Conservation (phyloP, 176 grass and related monocot genomes). For the Rhynchospora pubera region DNA sequence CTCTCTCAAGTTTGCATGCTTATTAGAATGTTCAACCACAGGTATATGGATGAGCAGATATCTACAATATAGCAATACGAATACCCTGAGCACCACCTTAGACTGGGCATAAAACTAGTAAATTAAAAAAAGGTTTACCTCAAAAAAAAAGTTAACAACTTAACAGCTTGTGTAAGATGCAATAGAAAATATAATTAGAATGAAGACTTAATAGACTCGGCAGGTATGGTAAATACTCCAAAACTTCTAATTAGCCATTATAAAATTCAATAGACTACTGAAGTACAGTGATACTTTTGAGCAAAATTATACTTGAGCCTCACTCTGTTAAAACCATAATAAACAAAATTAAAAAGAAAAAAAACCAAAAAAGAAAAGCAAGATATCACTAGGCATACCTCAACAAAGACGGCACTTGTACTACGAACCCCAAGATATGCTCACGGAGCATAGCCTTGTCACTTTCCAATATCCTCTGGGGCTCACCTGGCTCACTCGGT, state of each 20-base stretch:
- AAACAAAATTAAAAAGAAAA: conserved; percentile 6
- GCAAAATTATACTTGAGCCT: not conserved
- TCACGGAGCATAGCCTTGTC: conserved; percentile 77
- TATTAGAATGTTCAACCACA: conserved; percentile 14
- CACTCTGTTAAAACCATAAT: not conserved
- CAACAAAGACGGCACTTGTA: conserved; percentile 76
- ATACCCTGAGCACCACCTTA: conserved; percentile 6
- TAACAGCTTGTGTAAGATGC: not conserved
- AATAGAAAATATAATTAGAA: not conserved
- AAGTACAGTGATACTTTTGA: not conserved
- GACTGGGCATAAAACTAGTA: conserved; percentile 1
- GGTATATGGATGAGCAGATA: not conserved
- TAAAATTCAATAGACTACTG: not conserved
- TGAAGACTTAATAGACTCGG: not conserved
- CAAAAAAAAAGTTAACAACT: not conserved
- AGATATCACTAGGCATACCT: conserved; percentile 52
- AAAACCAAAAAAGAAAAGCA: not conserved
- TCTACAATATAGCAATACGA: not conserved
- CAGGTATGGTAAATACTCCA: not conserved
- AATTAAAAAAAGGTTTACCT: not conserved
- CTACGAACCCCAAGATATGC: conserved; percentile 84
- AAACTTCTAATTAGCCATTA: not conserved
- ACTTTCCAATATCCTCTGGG: conserved; percentile 52
- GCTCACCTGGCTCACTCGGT: conserved; percentile 51
- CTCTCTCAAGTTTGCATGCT: conserved; percentile 4